Evolutionary conservation across 805 yeast genomes (phyloP), one percentile per base, ranked within the genome.

Genomic region (Kuraishia ogatae): DNA sequence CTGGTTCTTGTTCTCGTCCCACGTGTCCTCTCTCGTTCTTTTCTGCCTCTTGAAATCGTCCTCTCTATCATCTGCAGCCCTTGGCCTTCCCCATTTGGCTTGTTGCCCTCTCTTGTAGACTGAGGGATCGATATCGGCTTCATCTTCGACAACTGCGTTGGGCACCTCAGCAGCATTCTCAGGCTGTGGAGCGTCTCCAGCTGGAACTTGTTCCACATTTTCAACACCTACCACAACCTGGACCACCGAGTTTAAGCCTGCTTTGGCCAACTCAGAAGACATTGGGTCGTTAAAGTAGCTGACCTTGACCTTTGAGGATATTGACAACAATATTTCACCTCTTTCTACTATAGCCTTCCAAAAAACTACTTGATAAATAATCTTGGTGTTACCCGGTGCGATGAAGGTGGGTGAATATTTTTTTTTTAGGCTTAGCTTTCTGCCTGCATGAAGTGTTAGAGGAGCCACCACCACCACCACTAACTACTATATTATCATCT

Each of bases 1-100:
- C 85, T 79, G 72, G 71, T 73, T 74, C 73, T 67, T 64, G 60
- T 66, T 54, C 47, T 57, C 57, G 43, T 59, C 57, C 58, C 58
- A 59, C 24, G 54, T 23, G 26, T 26, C 47, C 39, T 56, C 60
- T 20, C 56, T 28, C 43, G 54, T 54, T 48, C 55, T 55, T 39
- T 56, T 59, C 54, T 55, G 56, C 49, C 53, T 54, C 39, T 48
- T 55, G 35, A 46, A 46, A 15, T 50, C 46, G 39, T 50, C 52
- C 23, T 54, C 54, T 23, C 17, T 46, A 15, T 26, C 53, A 23
- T 51, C 60, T 17, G 53, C 53, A 39, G 53, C 55, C 39, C 60
- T 46, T 22, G 54, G 52, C 47, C 53, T 54, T 21, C 43, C 29
- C 56, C 53, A 50, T 29, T 50, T 50, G 53, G 53, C 53, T 29